Evolutionary conservation across 2,329 filamentous ascomycete species (phyloP).

Genomic region (Trichoderma pleuroti): DNA sequence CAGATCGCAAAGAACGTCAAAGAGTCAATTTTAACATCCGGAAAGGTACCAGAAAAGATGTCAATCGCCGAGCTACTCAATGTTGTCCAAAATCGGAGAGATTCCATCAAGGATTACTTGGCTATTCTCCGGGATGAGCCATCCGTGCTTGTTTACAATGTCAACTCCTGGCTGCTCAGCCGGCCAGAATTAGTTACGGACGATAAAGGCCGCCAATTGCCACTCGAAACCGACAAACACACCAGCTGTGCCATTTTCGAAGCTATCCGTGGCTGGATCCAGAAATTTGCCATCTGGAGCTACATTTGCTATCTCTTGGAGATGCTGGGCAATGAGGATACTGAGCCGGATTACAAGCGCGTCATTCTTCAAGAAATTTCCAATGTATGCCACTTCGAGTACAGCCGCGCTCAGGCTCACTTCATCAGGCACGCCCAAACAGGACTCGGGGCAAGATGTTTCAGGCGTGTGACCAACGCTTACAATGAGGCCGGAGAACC

Average conservation of each 20-base stretch:
- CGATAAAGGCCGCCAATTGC: constrained; percentile 40
- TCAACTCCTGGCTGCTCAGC: constrained; percentile 39
- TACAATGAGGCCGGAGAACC: constrained; percentile 36
- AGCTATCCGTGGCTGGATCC: constrained; percentile 26
- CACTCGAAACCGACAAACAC: constrained; percentile 39
- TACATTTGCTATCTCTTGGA: constrained; percentile 39
- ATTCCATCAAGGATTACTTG: constrained; percentile 32
- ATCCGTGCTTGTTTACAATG: constrained; percentile 30
- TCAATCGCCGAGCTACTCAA: neutral
- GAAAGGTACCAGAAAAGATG: neutral
- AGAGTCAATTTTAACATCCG: no score
- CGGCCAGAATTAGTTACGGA: constrained; percentile 43
- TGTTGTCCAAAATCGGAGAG: rapidly evolving
- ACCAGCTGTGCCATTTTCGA: constrained; percentile 44
- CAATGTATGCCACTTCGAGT: constrained; percentile 45
- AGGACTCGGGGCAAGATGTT: constrained; percentile 36
- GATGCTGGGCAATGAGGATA: constrained; percentile 27
- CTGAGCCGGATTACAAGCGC: constrained; percentile 25
- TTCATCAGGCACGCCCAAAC: constrained; percentile 42
- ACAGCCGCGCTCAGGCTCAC: constrained; percentile 33
- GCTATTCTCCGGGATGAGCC: constrained; percentile 33
- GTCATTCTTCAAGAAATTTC: constrained; percentile 45
- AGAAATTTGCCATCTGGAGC: constrained; percentile 38
- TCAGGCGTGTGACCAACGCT: constrained; percentile 38
- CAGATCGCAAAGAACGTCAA: no score